A percentile compares a stretch with the other conserved stretches of the same genome.
phyloP scores from a whole-genome alignment of 2,329 filamentous ascomycete genomes.

The Chrysosphaeria jannelii region DNA sequence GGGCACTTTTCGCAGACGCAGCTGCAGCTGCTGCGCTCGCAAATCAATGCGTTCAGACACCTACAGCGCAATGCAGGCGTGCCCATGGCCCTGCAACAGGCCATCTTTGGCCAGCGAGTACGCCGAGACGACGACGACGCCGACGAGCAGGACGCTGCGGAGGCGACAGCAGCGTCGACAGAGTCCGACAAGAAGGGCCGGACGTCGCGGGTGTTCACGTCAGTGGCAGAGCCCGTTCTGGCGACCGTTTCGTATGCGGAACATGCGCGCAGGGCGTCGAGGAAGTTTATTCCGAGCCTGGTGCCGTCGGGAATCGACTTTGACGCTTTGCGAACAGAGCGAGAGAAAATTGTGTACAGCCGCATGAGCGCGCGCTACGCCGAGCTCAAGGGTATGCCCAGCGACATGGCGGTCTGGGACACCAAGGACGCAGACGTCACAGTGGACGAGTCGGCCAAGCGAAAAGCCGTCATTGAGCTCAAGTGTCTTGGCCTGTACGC shows the following conservation, averaged over 20 bases:
- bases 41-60: slow-evolving; percentile 77
- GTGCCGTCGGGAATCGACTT: slow-evolving; percentile 74
- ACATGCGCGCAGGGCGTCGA: slow-evolving; percentile 44
- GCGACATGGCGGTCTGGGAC: slow-evolving; percentile 72
- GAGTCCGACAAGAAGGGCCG: slow-evolving; percentile 40
- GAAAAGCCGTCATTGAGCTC: slow-evolving; percentile 81
- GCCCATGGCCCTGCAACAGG: slow-evolving; percentile 48
- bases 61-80: slow-evolving; percentile 68
- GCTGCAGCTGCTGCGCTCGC: slow-evolving; percentile 44
- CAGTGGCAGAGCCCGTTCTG: too few species aligned
- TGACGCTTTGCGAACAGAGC: slow-evolving; percentile 58
- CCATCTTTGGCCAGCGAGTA: slow-evolving; percentile 47
- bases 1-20: slow-evolving; percentile 53
- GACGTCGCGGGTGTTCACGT: too few species aligned
- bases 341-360: slow-evolving; percentile 71
- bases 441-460: slow-evolving; percentile 55
- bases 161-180: slow-evolving; percentile 10
- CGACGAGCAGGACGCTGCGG: slow-evolving; percentile 8
- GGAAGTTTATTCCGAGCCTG: slow-evolving; percentile 57
- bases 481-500: slow-evolving; percentile 70
- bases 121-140: slow-evolving; percentile 16
- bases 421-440: slow-evolving; percentile 33
- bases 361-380: slow-evolving; percentile 59
- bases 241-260: too few species aligned
- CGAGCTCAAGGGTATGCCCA: slow-evolving; percentile 57